Evolutionary conservation across 2,329 filamentous ascomycete genomes (phyloP).

Genomic region (Ceratocystis eucalypticola): DNA sequence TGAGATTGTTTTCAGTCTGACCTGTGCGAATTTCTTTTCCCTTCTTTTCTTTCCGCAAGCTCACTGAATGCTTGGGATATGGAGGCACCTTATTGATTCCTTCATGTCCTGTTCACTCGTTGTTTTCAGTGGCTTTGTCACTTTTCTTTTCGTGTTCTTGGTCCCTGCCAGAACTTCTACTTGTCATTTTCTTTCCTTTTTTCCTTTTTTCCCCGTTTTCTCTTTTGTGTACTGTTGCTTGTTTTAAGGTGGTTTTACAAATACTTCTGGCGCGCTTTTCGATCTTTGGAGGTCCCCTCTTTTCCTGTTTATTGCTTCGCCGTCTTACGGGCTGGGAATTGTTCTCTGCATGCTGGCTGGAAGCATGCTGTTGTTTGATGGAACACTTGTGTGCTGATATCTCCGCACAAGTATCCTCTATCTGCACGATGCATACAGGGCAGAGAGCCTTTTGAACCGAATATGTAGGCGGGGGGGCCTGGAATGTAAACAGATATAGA

Average conservation of each 20-base stretch:
- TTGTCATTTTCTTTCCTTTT: not conserved
- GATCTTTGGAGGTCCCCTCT: not conserved
- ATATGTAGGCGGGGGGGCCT: not conserved
- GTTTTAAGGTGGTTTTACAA: not conserved
- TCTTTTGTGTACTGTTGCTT: not conserved
- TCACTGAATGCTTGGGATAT: constrained; percentile 1
- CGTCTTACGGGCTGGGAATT: constrained; percentile 2
- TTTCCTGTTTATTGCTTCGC: constrained; percentile 6
- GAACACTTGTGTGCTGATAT: not conserved
- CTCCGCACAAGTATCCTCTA: not conserved
- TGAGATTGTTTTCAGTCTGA: not conserved
- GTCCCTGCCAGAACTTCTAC: not conserved
- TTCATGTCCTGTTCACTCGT: not conserved
- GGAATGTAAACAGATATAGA: constrained; percentile 6
- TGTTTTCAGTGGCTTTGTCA: not conserved
- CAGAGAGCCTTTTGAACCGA: constrained; percentile 2
- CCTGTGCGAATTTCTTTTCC: not conserved
- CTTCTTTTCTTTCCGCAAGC: not conserved
- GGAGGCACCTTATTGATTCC: not conserved
- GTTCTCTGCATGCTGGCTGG: constrained; percentile 5
- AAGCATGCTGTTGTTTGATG: not conserved
- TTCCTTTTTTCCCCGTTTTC: not conserved
- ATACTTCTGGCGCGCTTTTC: not conserved
- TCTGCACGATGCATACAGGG: not conserved
- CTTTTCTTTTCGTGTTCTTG: constrained; percentile 8